Percentiles rank a stretch among this genome's conserved stretches.
phyloP scores from a whole-genome alignment of 2,329 filamentous ascomycete genomes.

The Clarireedia paspali region DNA sequence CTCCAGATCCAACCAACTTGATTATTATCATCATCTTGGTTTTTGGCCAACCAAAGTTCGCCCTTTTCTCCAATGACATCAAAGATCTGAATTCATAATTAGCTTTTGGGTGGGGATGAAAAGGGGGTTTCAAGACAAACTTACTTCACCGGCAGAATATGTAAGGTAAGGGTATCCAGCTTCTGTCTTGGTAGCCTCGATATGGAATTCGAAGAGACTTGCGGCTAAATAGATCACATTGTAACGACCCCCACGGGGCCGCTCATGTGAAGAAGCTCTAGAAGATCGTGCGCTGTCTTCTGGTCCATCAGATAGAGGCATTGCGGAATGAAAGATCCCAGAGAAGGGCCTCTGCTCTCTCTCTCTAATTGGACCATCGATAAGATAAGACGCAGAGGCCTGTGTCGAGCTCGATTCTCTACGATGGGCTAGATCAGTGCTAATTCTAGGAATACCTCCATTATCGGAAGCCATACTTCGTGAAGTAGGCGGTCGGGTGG shows the following conservation, averaged over 20 bases:
- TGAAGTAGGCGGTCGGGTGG: slow-evolving; percentile 48
- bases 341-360: slow-evolving; percentile 47
- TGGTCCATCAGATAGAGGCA: slow-evolving; percentile 67
- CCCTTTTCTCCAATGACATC: slow-evolving; percentile 94
- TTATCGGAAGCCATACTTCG: slow-evolving; percentile 48
- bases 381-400: slow-evolving; percentile 38
- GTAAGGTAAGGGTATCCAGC: slow-evolving; percentile 93
- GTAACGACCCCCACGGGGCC: slow-evolving; percentile 46
- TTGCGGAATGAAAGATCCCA: slow-evolving; percentile 77
- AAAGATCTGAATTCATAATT: slow-evolving; percentile 51
- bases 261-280: slow-evolving; percentile 52
- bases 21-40: slow-evolving; percentile 79
- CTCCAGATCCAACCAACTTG: slow-evolving; percentile 98
- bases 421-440: slow-evolving; percentile 41
- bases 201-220: slow-evolving; percentile 94
- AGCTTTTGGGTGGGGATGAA: neutral
- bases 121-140: slow-evolving; percentile 23
- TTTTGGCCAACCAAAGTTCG: slow-evolving; percentile 94
- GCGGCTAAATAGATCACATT: slow-evolving; percentile 85
- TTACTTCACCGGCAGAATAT: slow-evolving; percentile 84
- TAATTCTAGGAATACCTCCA: slow-evolving; percentile 39
- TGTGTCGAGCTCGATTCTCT: slow-evolving; percentile 50
- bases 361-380: slow-evolving; percentile 23
- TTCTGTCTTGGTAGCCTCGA: slow-evolving; percentile 83
- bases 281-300: slow-evolving; percentile 47